A percentile compares a stretch with the other conserved stretches of the same genome.
Conservation (phyloP, 2,329 filamentous ascomycete genomes). For the Fusarium goolgardi region DNA sequence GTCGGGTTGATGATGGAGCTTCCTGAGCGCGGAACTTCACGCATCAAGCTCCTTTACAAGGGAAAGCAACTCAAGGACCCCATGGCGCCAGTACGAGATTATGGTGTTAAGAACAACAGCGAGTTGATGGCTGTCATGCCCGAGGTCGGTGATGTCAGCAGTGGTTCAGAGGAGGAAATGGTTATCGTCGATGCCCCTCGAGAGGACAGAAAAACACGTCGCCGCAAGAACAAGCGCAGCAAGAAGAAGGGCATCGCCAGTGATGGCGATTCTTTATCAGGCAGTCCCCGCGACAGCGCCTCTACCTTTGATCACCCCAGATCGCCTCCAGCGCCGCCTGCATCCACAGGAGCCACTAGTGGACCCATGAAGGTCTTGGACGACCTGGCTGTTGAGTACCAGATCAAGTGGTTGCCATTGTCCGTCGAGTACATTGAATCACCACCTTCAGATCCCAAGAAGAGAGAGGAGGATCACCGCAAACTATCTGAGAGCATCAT, state of each 20-base stretch:
- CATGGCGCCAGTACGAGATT: constrained; percentile 66
- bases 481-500: constrained; percentile 80
- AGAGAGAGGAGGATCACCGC: constrained; percentile 78
- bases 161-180: constrained; percentile 58
- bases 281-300: constrained; percentile 59
- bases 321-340: constrained; percentile 41
- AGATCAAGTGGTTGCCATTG: constrained; percentile 71
- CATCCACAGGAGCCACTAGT: constrained; percentile 49
- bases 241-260: constrained; percentile 46
- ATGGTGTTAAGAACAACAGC: constrained; percentile 70
- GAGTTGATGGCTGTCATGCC: constrained; percentile 66
- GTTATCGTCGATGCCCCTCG: constrained; percentile 57
- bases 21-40: constrained; percentile 61
- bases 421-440: constrained; percentile 70
- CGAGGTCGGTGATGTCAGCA: constrained; percentile 53
- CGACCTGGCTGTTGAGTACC: constrained; percentile 73
- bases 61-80: constrained; percentile 76
- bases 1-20: constrained; percentile 74
- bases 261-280: constrained; percentile 54
- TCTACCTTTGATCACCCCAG: constrained; percentile 52
- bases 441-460: constrained; percentile 74
- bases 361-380: constrained; percentile 68
- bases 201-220: constrained; percentile 52
- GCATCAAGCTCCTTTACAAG: constrained; percentile 78
- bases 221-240: constrained; percentile 58